Base-by-base conservation (phyloP, 768 basidiomycete species). In the Cystobasidium onofrii region DNA sequence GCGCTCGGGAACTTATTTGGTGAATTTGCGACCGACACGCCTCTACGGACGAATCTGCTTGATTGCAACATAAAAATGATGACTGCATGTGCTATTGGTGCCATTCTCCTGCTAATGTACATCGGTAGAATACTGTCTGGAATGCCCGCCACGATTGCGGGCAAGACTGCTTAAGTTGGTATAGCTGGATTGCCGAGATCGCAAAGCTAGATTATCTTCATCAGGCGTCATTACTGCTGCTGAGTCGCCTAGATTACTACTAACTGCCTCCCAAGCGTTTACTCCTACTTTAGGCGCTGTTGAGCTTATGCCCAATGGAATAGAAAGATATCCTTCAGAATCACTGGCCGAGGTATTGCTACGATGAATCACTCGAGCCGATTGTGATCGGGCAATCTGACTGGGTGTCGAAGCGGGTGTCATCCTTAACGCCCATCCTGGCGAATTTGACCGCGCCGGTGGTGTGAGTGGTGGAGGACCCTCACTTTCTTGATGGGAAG, bases 401-500 rank as follows among this genome's bases (percentile, higher is more conserved):
- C 23, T 27, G 6, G 57, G 57, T 29, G 23, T 36, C 7, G 39
- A 27, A 15, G 34, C 34, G 2, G 63, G 36, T 60, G 69, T 71
- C 69, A 71, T 71, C 15, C 69, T 54, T 29, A 57, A 18, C 6
- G 50, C 33, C 69, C 69, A 71, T 12, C 50, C 54, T 36, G 69
- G 54, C 9, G 25, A 54, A 27, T 36, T 55, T 4, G 50, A 55
- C 4, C 69, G 52, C 2, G 55, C 69, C 3, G 69, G 69, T 9
- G 69, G 69, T 2, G 69, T 71, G 33, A 71, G 55, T 10, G 69
- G 69, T 3, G 69, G 52, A 71, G 69, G 55, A 71, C 4, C 31
- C 10, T 27, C 55, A n/a, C 39, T 36, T 12, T 34, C 55, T 4
- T 1, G 1, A 1, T 27, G 4, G 4, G 41, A 1, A 39, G 25